A percentile compares a stretch with the other conserved stretches of the same genome.
These are phyloP conservation scores for Senna tora DNA, from an alignment of 306 rosid genomes.

Conservation along the genomic window DNA sequence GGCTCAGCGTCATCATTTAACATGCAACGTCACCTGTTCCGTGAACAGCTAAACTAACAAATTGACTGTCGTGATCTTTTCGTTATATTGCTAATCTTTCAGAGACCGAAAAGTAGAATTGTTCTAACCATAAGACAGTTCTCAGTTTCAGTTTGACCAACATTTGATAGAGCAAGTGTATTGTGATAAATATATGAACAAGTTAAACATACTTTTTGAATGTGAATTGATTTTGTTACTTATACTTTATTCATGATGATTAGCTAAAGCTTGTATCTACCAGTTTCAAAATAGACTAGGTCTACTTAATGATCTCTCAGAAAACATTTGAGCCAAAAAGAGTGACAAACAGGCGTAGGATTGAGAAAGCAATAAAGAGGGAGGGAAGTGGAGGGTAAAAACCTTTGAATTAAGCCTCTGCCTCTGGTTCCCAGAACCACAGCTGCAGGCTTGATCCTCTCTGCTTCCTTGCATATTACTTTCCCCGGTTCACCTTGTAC, in stretches of 20 bases:
- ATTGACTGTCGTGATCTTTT: too few relatives aligned
- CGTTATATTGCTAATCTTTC: too few relatives aligned
- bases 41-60: too few relatives aligned
- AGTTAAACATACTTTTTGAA: not conserved
- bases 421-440: slow-evolving; percentile 80
- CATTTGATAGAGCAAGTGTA: too few relatives aligned
- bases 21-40: too few relatives aligned
- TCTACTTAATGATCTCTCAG: not conserved
- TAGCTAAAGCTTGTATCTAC: not conserved
- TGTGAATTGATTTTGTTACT: not conserved
- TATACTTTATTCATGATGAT: too few relatives aligned
- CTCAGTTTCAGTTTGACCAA: not conserved
- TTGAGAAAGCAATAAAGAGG: not conserved
- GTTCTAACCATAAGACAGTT: too few relatives aligned
- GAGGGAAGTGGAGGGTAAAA: not conserved
- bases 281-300: not conserved
- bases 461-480: slow-evolving; percentile 76
- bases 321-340: slow-evolving; percentile 8
- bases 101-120: too few relatives aligned
- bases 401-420: slow-evolving; percentile 74
- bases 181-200: not conserved
- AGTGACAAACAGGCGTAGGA: not conserved
- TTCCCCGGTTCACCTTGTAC: slow-evolving; percentile 79
- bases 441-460: slow-evolving; percentile 69
- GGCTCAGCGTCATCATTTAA: too few relatives aligned